Conservation (phyloP, 192 early-diverging fungal genomes). For the Thoreauomyces humboldtii region DNA sequence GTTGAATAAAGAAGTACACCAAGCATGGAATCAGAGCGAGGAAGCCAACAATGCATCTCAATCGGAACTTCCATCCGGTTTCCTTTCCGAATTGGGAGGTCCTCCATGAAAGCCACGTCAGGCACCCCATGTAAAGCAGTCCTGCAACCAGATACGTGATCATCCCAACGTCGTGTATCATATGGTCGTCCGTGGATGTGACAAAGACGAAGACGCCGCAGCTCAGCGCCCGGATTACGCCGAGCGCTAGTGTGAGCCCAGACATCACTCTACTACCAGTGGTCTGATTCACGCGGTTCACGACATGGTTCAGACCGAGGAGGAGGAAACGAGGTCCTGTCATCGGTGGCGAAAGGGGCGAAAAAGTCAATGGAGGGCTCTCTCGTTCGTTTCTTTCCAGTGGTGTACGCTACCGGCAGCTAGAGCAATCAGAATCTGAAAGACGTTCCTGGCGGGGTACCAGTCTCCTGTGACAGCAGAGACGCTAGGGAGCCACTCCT, state of each 20-base stretch:
- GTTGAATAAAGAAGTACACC: constrained; percentile 17
- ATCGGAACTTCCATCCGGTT: constrained; percentile 13
- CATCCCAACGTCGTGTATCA: constrained; percentile 15
- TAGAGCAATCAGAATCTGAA: constrained; percentile 23
- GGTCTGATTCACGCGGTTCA: neutral
- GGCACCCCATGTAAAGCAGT: constrained; percentile 14
- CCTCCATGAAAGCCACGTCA: constrained; percentile 9
- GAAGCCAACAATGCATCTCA: constrained; percentile 9
- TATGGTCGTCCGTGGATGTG: constrained; percentile 19
- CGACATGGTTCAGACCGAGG: constrained; percentile 1
- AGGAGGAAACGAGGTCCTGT: constrained; percentile 22
- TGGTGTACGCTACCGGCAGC: constrained; percentile 21
- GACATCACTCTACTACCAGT: neutral
- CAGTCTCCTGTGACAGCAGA: constrained; percentile 22
- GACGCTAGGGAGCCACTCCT: constrained; percentile 21
- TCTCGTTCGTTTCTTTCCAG: too few relatives aligned
- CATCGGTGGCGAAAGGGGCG: too few relatives aligned
- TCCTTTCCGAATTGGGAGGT: neutral
- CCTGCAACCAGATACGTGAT: constrained; percentile 20
- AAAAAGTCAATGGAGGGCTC: neutral
- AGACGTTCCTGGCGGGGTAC: constrained; percentile 20
- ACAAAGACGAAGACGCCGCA: constrained; percentile 21
- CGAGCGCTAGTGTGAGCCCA: neutral
- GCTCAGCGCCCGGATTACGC: constrained; percentile 12
- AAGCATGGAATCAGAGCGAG: constrained; percentile 1